Base-by-base conservation (phyloP, 2,329 filamentous ascomycete genomes). In the Delphinella strobiligena region DNA sequence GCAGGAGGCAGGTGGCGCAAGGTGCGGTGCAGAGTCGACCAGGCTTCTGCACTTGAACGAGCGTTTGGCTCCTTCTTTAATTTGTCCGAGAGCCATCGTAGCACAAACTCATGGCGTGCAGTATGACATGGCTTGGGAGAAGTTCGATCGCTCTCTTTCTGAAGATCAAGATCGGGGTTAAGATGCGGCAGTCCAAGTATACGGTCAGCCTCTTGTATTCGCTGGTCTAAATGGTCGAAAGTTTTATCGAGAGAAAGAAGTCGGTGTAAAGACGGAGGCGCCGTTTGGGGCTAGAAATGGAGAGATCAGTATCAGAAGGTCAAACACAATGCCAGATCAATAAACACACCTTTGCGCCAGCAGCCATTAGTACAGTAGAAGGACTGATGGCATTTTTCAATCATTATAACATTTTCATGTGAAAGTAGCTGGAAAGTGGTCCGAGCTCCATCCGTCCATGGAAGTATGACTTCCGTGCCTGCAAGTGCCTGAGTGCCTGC, bases 41-140 rank as follows among this genome's bases (percentile, higher is more conserved):
- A 78, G 19, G 65, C 61, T 34, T 51, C 51, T n/a, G 56, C 46
- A 31, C 65, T 61, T 24, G 60, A 54, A 37, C 67, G 63, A 38
- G 66, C 67, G 34, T 49, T 59, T 24, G 52, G 51, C 16, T 60
- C 56, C 35, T 60, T 54, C 48, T 66, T 71, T 38, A 80, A 47
- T 52, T 72, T 78, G 49, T 74, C 77, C 49, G 80, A 61, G 17
- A 81, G 59, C 79, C 79, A 82, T 51, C 72, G 70, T 42, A 81
- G 54, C 11, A 80, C 67, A 75, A 77, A 82, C 62, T 82, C 76
- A 50, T 76, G 72, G 51, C 73, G 70, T 19, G 41, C 42, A 36
- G 42, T 34, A 33, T 46, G n/a, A 8, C 43, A 31, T 24, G 14
- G 10, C 8, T 15, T 18, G n/a, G 17, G 3, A 8, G 38, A 31